Percentiles rank a stretch among this genome's conserved stretches.
Conservation (phyloP, 1,284 basidiomycete species). For the Fomitopsis schrenkii region DNA sequence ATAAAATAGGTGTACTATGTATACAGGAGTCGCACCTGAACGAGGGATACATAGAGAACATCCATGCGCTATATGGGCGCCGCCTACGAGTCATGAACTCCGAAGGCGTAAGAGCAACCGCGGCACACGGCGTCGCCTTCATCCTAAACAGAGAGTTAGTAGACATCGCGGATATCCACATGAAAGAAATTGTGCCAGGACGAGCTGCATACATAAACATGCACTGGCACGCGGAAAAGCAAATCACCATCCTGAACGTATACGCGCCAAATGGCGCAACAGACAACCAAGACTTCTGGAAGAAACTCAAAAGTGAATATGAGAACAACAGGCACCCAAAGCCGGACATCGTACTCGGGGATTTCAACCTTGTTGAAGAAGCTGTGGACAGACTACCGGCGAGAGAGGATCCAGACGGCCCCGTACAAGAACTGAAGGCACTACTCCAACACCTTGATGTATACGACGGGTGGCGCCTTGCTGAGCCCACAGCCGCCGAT, state of each 20-base stretch:
- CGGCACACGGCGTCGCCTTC: background rate
- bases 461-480: background rate
- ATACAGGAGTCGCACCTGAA: too few species aligned
- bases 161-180: background rate
- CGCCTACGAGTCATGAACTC: too few species aligned
- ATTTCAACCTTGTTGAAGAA: background rate
- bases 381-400: background rate
- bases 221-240: background rate
- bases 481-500: too few species aligned
- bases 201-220: background rate
- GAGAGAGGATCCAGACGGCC: background rate
- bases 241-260: background rate
- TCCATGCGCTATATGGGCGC: too few species aligned
- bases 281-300: background rate
- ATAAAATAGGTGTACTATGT: too few species aligned
- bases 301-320: background rate
- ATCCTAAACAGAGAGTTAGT: background rate
- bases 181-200: background rate
- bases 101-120: too few species aligned
- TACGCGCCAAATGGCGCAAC: background rate
- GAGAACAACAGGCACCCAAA: background rate
- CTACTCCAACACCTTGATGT: background rate
- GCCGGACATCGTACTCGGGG: background rate
- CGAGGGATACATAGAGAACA: too few species aligned
- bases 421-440: background rate